Base-by-base conservation (phyloP, 2,329 filamentous ascomycete genomes). In the Chlorencoelia australis region DNA sequence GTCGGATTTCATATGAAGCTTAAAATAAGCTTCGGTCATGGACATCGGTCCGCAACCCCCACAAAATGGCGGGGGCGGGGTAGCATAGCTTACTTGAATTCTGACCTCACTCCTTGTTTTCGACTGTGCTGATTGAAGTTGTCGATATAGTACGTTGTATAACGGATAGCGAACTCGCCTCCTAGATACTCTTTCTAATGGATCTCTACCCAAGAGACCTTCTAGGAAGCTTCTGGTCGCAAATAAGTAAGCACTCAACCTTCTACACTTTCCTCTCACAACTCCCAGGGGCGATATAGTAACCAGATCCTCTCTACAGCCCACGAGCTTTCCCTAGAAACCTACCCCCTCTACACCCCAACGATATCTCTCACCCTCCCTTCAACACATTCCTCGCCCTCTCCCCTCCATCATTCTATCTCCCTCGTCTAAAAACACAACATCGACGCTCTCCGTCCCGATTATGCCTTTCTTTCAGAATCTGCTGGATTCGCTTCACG, bases 401-500 rank as follows among this genome's bases (percentile, higher is more conserved):
- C 3, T 50, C 63, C 1, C 71, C 69, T 0, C 60, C 71, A 13
- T 55, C 64, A 1, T 62, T 65, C 0, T 79, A 76, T 47, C 63
- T 75, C 53, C 0, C 53, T 77, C 16, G 67, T 57, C 3, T 62
- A 65, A 37, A 57, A 68, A 24, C 52, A 75, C 48, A 44, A 56
- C 0, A 71, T 77, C 48, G 69, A 79, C 53, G 73, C 73, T 11
- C 78, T 84, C 46, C 80, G 84, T 57, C 79, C 79, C 1, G 80
- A 80, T 8, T 85, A 84, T 62, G 80, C 79, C 30, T 83, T 61
- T 38, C 61, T 83, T 42, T 80, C 75, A 50, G 79, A 84, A 58
- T 83, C 83, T 48, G 70, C 79, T 7, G 66, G 63, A 0, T 85
- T 84, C 54, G 77, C 79, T 5, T 67, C 70, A 39, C 73, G 78